phyloP scores from a whole-genome alignment of 345 rosid genomes.

The Rhodamnia rubescens region DNA sequence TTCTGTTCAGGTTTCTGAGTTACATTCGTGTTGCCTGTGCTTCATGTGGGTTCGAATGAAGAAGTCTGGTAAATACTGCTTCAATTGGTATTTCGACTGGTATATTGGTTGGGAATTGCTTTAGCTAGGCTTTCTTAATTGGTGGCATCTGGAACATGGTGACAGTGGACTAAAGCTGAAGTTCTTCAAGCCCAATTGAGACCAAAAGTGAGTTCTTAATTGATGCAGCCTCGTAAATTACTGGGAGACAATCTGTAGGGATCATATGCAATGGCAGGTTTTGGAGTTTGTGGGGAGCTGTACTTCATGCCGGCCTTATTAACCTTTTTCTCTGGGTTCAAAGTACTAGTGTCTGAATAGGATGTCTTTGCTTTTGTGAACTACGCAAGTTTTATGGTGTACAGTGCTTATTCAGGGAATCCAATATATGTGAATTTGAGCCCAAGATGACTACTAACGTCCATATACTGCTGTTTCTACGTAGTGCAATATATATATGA shows the following conservation, averaged over 20 bases:
- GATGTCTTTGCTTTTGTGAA: neutral
- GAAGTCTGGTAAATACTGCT: constrained; percentile 68
- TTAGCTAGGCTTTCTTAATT: constrained; percentile 79
- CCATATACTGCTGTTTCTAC: neutral
- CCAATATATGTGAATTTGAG: neutral
- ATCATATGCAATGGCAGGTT: neutral
- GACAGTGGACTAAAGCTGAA: constrained; percentile 74
- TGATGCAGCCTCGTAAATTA: neutral
- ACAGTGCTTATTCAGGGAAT: neutral
- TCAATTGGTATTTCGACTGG: constrained; percentile 94
- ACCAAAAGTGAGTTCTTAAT: neutral
- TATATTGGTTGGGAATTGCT: constrained; percentile 87
- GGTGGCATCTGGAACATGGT: constrained; percentile 93
- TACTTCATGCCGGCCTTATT: too few species aligned
- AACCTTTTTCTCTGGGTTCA: neutral
- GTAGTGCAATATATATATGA: too few species aligned
- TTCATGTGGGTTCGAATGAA: constrained; percentile 95
- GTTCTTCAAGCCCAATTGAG: constrained; percentile 73
- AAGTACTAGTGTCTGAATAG: neutral
- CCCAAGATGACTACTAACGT: neutral
- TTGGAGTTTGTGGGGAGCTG: neutral
- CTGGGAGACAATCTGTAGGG: neutral
- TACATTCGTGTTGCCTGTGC: constrained; percentile 88
- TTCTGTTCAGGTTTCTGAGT: constrained; percentile 90
- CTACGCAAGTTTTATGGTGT: neutral